These are phyloP conservation scores for Collybiopsis confluens DNA, from an alignment of 768 basidiomycete genomes.

Conservation along the genomic window DNA sequence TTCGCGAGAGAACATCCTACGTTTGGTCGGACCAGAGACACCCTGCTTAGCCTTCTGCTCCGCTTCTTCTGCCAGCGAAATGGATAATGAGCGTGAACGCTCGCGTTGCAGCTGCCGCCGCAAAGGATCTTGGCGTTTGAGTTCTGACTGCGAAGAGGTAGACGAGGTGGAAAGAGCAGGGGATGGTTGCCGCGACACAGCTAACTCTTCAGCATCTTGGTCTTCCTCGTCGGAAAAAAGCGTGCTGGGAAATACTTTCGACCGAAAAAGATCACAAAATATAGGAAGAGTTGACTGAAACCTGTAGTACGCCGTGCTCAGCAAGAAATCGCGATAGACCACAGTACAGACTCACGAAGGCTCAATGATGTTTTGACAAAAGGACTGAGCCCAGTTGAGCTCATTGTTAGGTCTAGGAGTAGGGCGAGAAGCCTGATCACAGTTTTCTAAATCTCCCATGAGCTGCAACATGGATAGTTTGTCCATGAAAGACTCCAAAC, in stretches of 20 bases:
- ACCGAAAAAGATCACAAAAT: slow-evolving; percentile 51
- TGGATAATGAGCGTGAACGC: slow-evolving; percentile 60
- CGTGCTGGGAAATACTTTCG: slow-evolving; percentile 65
- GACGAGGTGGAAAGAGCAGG: slow-evolving; percentile 9
- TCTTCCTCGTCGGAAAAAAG: slow-evolving; percentile 48
- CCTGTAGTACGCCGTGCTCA: slow-evolving; percentile 27
- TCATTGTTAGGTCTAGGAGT: slow-evolving; percentile 22
- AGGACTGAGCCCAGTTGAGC: slow-evolving; percentile 72
- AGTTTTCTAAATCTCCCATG: slow-evolving; percentile 30
- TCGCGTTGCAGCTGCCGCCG: slow-evolving; percentile 26
- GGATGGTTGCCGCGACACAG: slow-evolving; percentile 5
- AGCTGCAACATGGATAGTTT: slow-evolving; percentile 79
- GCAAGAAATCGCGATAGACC: not conserved
- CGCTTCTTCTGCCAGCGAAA: slow-evolving; percentile 65
- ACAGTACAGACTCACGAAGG: slow-evolving; percentile 40
- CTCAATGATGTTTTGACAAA: slow-evolving; percentile 66
- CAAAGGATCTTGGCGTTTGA: not conserved
- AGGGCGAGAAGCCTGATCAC: slow-evolving; percentile 11
- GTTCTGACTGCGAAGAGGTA: not conserved
- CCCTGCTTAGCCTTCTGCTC: slow-evolving; percentile 34
- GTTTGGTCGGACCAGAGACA: slow-evolving; percentile 39
- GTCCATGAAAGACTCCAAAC: slow-evolving; percentile 72
- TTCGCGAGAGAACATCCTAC: slow-evolving; percentile 54
- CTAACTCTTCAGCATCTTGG: not conserved
- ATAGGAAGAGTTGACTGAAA: slow-evolving; percentile 53